Evolutionary conservation across 495 filamentous ascomycete species (phyloP).

Genomic region (Trichoderma erinaceum): DNA sequence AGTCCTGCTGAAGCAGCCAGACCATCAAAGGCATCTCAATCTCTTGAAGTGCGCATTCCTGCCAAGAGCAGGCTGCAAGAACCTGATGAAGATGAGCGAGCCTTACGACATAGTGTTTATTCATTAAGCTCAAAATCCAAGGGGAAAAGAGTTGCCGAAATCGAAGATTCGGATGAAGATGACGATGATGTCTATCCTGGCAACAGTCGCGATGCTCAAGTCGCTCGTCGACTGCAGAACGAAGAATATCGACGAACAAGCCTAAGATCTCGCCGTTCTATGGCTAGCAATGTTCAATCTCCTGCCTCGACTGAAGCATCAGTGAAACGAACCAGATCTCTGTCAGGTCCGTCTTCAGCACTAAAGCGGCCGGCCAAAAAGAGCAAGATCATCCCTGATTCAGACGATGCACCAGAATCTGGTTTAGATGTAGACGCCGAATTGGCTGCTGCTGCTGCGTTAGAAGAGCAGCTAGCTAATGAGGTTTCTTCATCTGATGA

Average conservation of each 20-base stretch:
- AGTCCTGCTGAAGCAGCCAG: constrained; percentile 44
- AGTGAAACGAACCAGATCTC: constrained; percentile 7
- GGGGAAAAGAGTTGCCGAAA: constrained; percentile 25
- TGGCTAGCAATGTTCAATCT: not conserved
- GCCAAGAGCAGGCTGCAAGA: not conserved
- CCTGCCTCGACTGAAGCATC: not conserved
- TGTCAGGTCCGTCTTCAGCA: not conserved
- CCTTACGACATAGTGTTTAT: constrained; percentile 25
- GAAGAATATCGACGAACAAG: constrained; percentile 27
- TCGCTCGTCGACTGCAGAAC: constrained; percentile 34
- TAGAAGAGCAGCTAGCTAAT: not conserved
- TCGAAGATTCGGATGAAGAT: constrained; percentile 33
- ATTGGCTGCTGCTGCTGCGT: not conserved
- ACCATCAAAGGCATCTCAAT: not conserved
- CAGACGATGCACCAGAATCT: not conserved
- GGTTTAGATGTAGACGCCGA: constrained; percentile 10
- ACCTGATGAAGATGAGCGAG: constrained; percentile 11
- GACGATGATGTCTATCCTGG: constrained; percentile 24
- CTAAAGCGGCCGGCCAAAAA: not conserved
- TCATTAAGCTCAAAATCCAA: constrained; percentile 28
- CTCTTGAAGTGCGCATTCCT: constrained; percentile 13
- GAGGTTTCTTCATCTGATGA: not conserved
- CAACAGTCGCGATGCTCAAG: constrained; percentile 26
- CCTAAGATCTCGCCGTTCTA: not conserved
- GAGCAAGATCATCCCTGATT: not conserved